phyloP scores from a whole-genome alignment of 805 yeast species.

The Candida krabiensis region DNA sequence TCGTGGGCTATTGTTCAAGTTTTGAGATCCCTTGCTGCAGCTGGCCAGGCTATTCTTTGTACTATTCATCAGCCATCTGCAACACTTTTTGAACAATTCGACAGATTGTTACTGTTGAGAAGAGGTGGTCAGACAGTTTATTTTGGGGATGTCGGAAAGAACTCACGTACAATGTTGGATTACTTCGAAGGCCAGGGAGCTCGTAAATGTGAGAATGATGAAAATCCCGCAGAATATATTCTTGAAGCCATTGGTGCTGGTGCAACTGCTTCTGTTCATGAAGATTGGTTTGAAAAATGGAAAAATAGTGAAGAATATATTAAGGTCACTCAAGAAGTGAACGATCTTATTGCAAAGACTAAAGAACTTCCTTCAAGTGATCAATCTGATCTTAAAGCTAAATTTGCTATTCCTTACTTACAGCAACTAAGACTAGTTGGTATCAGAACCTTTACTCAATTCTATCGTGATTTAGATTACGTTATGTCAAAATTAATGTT shows the following conservation, averaged over 20 bases:
- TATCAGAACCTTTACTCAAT: conserved; percentile 38
- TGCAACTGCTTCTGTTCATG: conserved; percentile 60
- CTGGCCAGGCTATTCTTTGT: conserved; percentile 60
- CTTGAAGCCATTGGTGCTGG: conserved; percentile 78
- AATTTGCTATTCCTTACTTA: conserved; percentile 48
- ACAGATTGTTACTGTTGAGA: conserved; percentile 43
- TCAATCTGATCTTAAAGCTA: conserved; percentile 16
- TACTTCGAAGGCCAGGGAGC: conserved; percentile 60
- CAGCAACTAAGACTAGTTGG: conserved; percentile 37
- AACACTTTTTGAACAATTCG: conserved; percentile 43
- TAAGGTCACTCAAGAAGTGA: conserved; percentile 31
- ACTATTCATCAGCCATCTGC: conserved; percentile 57
- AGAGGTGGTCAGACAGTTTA: conserved; percentile 55
- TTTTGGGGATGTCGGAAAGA: conserved; percentile 53
- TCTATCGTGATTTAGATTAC: conserved; percentile 50
- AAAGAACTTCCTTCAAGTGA: conserved; percentile 9
- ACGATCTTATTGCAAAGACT: conserved; percentile 24
- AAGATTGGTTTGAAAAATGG: conserved; percentile 71
- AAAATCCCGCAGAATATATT: conserved; percentile 78
- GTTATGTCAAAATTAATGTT: conserved; percentile 47
- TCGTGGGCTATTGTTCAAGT: conserved; percentile 59
- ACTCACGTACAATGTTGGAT: conserved; percentile 41
- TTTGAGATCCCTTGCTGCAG: conserved; percentile 46
- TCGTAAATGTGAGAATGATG: conserved; percentile 55
- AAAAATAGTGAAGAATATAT: conserved; percentile 29